Base-by-base conservation (phyloP, 192 early-diverging fungal species). In the Backusella mclennaniae region DNA sequence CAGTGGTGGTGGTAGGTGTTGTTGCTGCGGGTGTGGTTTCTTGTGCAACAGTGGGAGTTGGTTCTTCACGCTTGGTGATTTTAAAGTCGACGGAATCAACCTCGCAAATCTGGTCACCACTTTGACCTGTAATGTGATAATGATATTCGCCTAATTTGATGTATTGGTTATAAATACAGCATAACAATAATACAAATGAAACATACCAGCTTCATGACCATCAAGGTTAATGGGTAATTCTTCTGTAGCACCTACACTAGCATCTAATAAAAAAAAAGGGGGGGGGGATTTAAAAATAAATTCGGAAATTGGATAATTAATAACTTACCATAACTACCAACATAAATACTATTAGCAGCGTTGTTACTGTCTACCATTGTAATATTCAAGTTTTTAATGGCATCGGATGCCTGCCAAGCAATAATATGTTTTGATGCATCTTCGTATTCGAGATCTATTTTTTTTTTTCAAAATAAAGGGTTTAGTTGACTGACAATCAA, bases 291-390 rank as follows among this genome's bases (percentile, higher is more conserved):
- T 26, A 74, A 29, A 74, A 41, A 66, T 17, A 74, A 33, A 49
- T 39, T 44, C 31, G n/a, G 29, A 74, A 66, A 66, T 66, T 66
- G 38, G 63, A 46, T 46, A 46, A 41, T 56, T 46, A 42, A 11
- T 5, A 35, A 75, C 74, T 75, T 42, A 75, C 74, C 31, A 66
- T 42, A 75, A 44, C 7, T 42, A 46, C 74, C 74, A 42, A 75
- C 6, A 33, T 67, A 33, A 14, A 15, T 49, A 46, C 12, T 75
- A 67, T 66, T 41, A 19, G 19, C 29, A n/a, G 63, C 26, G 17
- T 44, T 67, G 14, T 19, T 26, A n/a, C 67, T 75, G 23, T 75
- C 74, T 21, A 75, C 41, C 52, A 75, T 46, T 31, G 74, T 75
- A 35, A 75, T 33, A 49, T 75, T 75, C 2, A 75, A 23, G 35